Base-by-base conservation (phyloP, 148 eudicot genomes). In the Rhododendron simsii region DNA sequence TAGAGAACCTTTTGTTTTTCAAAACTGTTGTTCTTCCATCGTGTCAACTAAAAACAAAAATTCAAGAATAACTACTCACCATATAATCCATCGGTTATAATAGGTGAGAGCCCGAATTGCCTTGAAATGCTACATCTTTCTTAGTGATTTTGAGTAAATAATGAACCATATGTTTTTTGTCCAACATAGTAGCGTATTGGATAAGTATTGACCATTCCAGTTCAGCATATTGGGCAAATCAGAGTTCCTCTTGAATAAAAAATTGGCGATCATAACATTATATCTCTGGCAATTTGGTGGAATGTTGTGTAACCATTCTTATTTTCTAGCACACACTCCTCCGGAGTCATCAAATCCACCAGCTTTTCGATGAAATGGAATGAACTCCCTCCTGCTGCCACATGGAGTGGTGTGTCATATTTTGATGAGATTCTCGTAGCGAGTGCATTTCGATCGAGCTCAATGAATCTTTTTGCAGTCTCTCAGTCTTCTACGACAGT, bases 171-270 rank as follows among this genome's bases (percentile, higher is more conserved):
- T 81, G 45, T 41, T 78, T 85, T 39, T 39, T 81, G 71, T 79
- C 82, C 82, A 75, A 28, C 41, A 33, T 3, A n/a, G 85, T 85
- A 82, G 89, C 87, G 47, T 20, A 51, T 20, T 85, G 87, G 81
- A 85, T 74, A 16, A 87, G 87, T 28, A 88, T 1, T 26, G 2
- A 8, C 33, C 67, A 2, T 0, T 10, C 7, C 35, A 8, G 59
- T 80, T 78, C 14, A 11, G 35, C 5, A 26, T 57, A 75, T 76
- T 59, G 2, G 84, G 71, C 83, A 88, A 45, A 15, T 78, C 30
- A 44, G 53, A 7, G 55, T 78, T 78, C 48, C 47, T 47, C 55
- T 23, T 11, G 45, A 85, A 59, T 33, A 85, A 63, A 33, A 85
- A 45, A 37, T 80, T 65, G 7, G 83, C 87, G 14, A 77, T 63